phyloP scores from a whole-genome alignment of 768 basidiomycete species.

The Rhodotorula kratochvilovae region DNA sequence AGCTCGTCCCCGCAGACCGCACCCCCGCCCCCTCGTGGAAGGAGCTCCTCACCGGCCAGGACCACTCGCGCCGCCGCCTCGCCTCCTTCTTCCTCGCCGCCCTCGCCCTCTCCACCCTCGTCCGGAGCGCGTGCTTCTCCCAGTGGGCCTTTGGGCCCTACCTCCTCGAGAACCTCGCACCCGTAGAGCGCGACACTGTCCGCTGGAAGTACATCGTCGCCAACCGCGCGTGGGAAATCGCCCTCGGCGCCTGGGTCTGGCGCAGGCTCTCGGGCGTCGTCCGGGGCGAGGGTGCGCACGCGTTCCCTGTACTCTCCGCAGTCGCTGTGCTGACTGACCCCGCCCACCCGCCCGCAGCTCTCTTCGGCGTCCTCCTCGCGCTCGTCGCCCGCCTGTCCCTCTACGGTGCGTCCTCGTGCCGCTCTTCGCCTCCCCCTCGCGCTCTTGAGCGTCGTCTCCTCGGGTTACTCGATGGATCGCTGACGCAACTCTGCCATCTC shows the following conservation, averaged over 20 bases:
- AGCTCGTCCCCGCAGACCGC: neutral
- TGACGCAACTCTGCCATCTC: neutral
- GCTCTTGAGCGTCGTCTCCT: too few relatives aligned
- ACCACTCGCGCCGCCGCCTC: conserved; percentile 7
- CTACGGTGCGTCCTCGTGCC: conserved; percentile 22
- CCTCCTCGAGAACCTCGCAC: conserved; percentile 28
- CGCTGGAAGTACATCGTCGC: conserved; percentile 26
- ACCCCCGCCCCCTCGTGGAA: neutral
- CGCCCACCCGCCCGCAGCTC: too few relatives aligned
- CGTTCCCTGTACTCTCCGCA: too few relatives aligned
- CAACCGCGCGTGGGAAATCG: conserved; percentile 23
- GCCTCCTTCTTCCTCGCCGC: conserved; percentile 5
- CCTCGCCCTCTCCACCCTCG: conserved; percentile 9
- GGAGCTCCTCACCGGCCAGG: neutral
- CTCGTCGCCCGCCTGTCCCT: conserved; percentile 27
- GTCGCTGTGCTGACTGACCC: too few relatives aligned
- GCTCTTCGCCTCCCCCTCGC: too few relatives aligned
- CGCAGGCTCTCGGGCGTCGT: conserved; percentile 9
- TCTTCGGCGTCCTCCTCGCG: conserved; percentile 28
- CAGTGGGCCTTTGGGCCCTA: conserved; percentile 20
- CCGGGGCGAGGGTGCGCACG: conserved; percentile 26
- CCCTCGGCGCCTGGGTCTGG: conserved; percentile 14
- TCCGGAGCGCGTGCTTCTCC: conserved; percentile 16
- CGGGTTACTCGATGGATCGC: too few relatives aligned
- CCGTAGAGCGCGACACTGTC: conserved; percentile 29